phyloP scores from a whole-genome alignment of 306 rosid genomes.

The Rubus parviflorus region DNA sequence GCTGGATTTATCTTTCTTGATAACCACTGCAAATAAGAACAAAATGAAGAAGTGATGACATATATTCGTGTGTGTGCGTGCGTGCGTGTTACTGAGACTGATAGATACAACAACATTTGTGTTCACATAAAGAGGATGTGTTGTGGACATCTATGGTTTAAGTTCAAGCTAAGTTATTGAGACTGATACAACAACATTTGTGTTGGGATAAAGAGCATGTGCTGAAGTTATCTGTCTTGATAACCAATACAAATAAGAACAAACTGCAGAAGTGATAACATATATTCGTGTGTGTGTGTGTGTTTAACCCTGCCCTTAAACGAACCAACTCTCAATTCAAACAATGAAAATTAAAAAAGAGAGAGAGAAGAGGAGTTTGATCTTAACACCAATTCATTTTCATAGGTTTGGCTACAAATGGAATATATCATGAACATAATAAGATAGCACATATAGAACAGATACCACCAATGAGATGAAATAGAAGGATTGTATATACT shows the following conservation, averaged over 20 bases:
- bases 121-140: neutral
- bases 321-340: slow-evolving; percentile 20
- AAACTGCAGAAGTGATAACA: neutral
- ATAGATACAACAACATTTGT: neutral
- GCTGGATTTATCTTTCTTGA: slow-evolving; percentile 11
- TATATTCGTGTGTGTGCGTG: neutral
- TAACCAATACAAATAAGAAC: neutral
- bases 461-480: slow-evolving; percentile 40
- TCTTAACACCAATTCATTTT: slow-evolving; percentile 35
- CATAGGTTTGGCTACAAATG: slow-evolving; percentile 43
- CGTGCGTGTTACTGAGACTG: neutral
- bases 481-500: slow-evolving; percentile 32
- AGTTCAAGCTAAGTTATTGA: neutral
- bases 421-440: slow-evolving; percentile 37
- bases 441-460: slow-evolving; percentile 34
- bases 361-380: slow-evolving; percentile 7
- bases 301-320: neutral
- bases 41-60: slow-evolving; percentile 6
- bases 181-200: neutral
- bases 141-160: neutral
- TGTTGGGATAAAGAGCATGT: neutral
- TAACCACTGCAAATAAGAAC: slow-evolving; percentile 12
- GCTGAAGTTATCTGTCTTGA: neutral
- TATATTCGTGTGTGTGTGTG: neutral
- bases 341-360: neutral